Percentiles rank a stretch among this genome's conserved stretches.
phyloP scores from a whole-genome alignment of 768 basidiomycete genomes.

The Trametes gibbosa region DNA sequence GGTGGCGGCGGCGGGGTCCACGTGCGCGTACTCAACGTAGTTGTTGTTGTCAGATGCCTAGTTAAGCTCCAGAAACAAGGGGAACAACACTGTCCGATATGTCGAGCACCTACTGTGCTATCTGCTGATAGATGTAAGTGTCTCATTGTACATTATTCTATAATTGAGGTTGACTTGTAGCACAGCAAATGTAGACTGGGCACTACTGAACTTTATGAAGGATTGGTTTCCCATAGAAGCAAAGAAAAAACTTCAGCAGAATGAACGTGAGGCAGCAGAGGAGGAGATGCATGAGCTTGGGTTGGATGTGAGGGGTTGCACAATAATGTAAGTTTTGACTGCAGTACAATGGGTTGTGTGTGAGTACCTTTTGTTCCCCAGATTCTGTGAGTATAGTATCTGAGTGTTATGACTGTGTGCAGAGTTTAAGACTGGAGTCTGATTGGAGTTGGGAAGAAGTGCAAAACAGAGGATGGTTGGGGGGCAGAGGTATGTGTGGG shows the following conservation, averaged over 20 bases:
- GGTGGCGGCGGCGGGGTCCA: neutral
- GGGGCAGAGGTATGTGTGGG: too few relatives aligned
- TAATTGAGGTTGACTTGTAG: neutral
- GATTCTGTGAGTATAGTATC: too few relatives aligned
- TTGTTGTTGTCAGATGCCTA: slow-evolving; percentile 45
- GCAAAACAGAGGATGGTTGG: too few relatives aligned
- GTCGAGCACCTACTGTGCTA: slow-evolving; percentile 74
- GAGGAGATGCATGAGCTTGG: slow-evolving; percentile 72
- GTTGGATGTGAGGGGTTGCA: slow-evolving; percentile 34
- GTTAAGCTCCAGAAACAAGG: slow-evolving; percentile 90
- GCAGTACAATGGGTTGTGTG: too few relatives aligned
- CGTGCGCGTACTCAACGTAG: neutral
- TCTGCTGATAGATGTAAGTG: slow-evolving; percentile 71
- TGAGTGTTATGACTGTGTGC: too few relatives aligned
- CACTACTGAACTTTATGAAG: slow-evolving; percentile 79
- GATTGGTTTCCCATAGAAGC: slow-evolving; percentile 91
- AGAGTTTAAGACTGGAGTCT: too few relatives aligned
- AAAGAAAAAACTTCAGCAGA: slow-evolving; percentile 66
- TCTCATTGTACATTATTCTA: neutral
- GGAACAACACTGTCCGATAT: slow-evolving; percentile 78
- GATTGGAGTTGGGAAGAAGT: too few relatives aligned
- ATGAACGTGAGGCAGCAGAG: slow-evolving; percentile 67
- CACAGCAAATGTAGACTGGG: slow-evolving; percentile 76
- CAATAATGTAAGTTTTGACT: slow-evolving; percentile 16
- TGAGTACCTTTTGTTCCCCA: too few relatives aligned